phyloP scores from a whole-genome alignment of 1,284 basidiomycete genomes.

The Malassezia furfur region DNA sequence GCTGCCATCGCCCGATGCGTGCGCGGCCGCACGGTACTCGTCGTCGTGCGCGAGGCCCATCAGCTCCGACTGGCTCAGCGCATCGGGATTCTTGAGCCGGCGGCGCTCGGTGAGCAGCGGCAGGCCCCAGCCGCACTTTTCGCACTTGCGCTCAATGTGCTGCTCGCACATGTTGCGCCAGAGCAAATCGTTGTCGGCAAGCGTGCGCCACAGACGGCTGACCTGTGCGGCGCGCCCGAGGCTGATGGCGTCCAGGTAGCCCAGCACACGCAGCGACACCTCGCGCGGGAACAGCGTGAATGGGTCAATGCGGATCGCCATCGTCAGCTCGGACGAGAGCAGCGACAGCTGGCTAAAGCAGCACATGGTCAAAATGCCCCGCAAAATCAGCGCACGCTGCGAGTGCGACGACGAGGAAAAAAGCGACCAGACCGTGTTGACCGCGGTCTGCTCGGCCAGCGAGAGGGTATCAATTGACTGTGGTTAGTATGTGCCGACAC shows the following conservation, averaged over 20 bases:
- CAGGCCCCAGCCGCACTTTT: slow-evolving; percentile 94
- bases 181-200: slow-evolving; percentile 90
- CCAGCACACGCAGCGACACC: slow-evolving; percentile 76
- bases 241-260: slow-evolving; percentile 86
- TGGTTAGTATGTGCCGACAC: slow-evolving; percentile 13
- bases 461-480: slow-evolving; percentile 90
- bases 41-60: neutral
- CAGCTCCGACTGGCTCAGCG: neutral
- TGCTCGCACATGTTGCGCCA: slow-evolving; percentile 97
- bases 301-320: slow-evolving; percentile 82
- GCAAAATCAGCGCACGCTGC: slow-evolving; percentile 82
- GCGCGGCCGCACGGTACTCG: slow-evolving; percentile 8
- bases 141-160: slow-evolving; percentile 93
- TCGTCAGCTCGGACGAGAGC: slow-evolving; percentile 77
- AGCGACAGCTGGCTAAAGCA: slow-evolving; percentile 98
- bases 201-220: slow-evolving; percentile 68
- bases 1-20: slow-evolving; percentile 22
- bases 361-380: slow-evolving; percentile 98
- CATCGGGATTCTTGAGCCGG: slow-evolving; percentile 46
- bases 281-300: slow-evolving; percentile 85
- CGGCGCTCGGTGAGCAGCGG: slow-evolving; percentile 71
- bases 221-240: slow-evolving; percentile 94
- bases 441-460: slow-evolving; percentile 72
- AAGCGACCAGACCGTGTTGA: slow-evolving; percentile 89
- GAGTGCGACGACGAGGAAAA: slow-evolving; percentile 90